Evolutionary conservation across 1,284 basidiomycete genomes (phyloP).

Genomic region (Dichomitus squalens): DNA sequence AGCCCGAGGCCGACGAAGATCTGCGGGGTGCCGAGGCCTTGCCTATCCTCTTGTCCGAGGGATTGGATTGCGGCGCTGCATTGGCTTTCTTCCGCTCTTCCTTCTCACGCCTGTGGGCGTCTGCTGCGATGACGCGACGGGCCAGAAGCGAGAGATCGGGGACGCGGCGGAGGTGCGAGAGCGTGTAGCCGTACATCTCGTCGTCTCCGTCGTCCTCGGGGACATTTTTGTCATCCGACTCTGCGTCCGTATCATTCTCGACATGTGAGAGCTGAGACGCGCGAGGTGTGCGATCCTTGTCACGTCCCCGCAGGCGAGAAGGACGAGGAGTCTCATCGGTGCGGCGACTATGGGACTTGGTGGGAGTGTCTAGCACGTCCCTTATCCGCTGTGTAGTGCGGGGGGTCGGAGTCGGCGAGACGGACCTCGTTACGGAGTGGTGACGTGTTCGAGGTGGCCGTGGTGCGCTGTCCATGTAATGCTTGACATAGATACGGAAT

Average conservation of each 20-base stretch:
- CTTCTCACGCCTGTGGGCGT: conserved; percentile 50
- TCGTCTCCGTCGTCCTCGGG: conserved; percentile 17
- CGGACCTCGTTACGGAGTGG: conserved; percentile 10
- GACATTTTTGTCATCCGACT: conserved; percentile 16
- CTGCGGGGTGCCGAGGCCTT: neutral
- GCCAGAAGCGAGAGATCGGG: conserved; percentile 68
- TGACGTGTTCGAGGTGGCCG: conserved; percentile 4
- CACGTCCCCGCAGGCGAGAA: neutral
- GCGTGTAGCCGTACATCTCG: conserved; percentile 54
- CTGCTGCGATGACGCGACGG: conserved; percentile 58
- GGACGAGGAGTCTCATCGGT: conserved; percentile 20
- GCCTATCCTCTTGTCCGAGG: neutral
- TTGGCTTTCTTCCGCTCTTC: conserved; percentile 41
- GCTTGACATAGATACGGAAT: conserved; percentile 74
- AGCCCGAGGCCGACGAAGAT: neutral
- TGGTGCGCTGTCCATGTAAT: conserved; percentile 65
- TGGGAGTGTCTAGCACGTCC: neutral
- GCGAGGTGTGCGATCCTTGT: neutral
- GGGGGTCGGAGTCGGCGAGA: conserved; percentile 23
- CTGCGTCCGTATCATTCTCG: neutral
- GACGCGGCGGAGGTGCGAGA: conserved; percentile 74
- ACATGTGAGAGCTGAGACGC: neutral
- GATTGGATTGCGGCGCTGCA: neutral
- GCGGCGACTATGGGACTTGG: neutral
- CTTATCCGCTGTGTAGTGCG: neutral